Base-by-base conservation (phyloP, 1,284 basidiomycete species). In the Leccinum fallax region DNA sequence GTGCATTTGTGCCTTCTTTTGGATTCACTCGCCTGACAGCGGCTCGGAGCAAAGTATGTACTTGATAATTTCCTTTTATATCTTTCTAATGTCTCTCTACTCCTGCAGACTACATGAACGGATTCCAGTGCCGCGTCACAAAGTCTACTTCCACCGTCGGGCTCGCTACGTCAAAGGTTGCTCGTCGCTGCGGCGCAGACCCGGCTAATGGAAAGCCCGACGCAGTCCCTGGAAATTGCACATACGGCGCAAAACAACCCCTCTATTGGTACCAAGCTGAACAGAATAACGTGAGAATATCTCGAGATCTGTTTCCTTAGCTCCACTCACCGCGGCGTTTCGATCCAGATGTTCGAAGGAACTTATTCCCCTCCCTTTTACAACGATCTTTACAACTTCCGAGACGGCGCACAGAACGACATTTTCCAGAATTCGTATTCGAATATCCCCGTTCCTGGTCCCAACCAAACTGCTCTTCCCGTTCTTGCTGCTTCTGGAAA, bases 1-100 rank as follows among this genome's bases (percentile, higher is more conserved):
- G 36, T 92, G 90, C 70, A 82, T 79, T 24, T 92, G 90, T 72
- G 82, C 85, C 5, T 93, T 85, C 79, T 86, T 86, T 71, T 93
- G 90, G 90, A 83, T 89, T 28, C 88, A 90, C 71, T 79, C 79
- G 1, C 66, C 75, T 7, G 77, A 83, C 61, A 78, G 78, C 36
- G 82, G 82, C 43, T 65, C 76, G 13, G 78, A 80, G 67, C 81
- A 84, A 66, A 83, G 82, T 83, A 52, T 13, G 80, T 65, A 10
- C n/a, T 2, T 28, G 46, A 36, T 56, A 21, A 58, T 46, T 53
- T 32, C 59, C 8, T 0, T 36, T 26, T n/a, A 5, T 24, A 13
- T 46, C 19, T 46, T 43, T 19, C 19, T 46, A 2, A 46, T 46
- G 19, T 46, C 43, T 11, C 40, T 19, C n/a, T 43, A n/a, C n/a